phyloP scores from a whole-genome alignment of 2,329 filamentous ascomycete genomes.

The Cadophora sp. region DNA sequence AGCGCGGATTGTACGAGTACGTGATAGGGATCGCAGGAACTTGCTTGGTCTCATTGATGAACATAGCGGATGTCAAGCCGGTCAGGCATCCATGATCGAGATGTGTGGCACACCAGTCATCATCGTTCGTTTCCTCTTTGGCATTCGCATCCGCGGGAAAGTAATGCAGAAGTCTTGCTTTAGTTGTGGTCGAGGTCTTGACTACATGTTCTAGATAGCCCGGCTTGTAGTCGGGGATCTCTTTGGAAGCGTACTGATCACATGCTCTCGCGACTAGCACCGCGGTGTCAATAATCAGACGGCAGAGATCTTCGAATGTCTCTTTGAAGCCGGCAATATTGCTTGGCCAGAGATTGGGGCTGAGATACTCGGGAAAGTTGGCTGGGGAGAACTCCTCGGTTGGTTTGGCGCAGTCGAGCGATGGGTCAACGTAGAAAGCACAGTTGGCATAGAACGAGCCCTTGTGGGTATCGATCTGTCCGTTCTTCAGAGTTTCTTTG shows the following conservation, averaged over 20 bases:
- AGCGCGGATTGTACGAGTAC: conserved; percentile 41
- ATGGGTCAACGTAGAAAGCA: conserved; percentile 73
- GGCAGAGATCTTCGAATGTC: conserved; percentile 78
- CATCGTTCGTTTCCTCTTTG: conserved; percentile 59
- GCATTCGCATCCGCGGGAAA: conserved; percentile 67
- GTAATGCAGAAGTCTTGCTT: conserved; percentile 92
- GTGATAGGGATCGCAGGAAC: conserved; percentile 44
- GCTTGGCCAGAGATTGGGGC: conserved; percentile 87
- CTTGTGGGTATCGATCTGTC: conserved; percentile 80
- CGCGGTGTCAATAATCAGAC: conserved; percentile 86
- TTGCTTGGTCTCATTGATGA: conserved; percentile 75
- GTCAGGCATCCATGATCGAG: conserved; percentile 94
- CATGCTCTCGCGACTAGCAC: conserved; percentile 89
- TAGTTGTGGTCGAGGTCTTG: conserved; percentile 83
- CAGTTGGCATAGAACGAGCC: conserved; percentile 87
- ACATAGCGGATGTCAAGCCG: conserved; percentile 94
- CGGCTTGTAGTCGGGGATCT: conserved; percentile 76
- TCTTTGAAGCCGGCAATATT: conserved; percentile 78
- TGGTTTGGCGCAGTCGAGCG: conserved; percentile 67
- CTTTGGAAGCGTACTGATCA: conserved; percentile 81
- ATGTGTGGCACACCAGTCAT: conserved; percentile 94
- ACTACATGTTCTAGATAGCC: conserved; percentile 91
- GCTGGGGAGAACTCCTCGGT: conserved; percentile 61
- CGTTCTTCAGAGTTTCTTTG: conserved; percentile 81
- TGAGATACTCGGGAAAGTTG: conserved; percentile 86